phyloP scores from a whole-genome alignment of 139 green algal genomes.

The Coccomyxa sp. region DNA sequence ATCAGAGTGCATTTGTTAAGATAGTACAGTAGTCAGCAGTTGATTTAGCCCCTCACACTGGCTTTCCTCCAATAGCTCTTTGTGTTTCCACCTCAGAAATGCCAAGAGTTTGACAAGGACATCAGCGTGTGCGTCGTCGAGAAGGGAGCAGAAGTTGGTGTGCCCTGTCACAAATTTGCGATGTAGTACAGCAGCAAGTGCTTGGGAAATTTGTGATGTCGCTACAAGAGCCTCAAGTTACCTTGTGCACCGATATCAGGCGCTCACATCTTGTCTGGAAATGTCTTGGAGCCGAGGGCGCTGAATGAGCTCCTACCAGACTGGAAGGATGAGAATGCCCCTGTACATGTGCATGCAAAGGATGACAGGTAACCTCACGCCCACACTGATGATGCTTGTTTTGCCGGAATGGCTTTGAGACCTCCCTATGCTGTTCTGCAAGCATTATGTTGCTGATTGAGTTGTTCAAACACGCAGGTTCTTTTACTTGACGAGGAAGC shows the following conservation, averaged over 20 bases:
- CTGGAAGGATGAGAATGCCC: constrained; percentile 59
- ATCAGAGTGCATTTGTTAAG: no score
- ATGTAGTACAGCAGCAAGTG: no score
- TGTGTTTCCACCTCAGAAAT: constrained; percentile 39
- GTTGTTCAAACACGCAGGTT: constrained; percentile 22
- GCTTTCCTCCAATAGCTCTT: no score
- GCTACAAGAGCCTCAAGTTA: no score
- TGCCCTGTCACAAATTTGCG: background rate
- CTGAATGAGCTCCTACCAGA: constrained; percentile 84
- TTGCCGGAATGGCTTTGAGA: background rate
- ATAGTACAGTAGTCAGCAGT: background rate
- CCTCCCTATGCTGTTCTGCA: no score
- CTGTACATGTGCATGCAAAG: constrained; percentile 18
- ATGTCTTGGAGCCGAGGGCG: constrained; percentile 79
- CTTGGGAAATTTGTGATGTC: no score
- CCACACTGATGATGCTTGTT: background rate
- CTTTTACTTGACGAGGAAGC: constrained; percentile 35
- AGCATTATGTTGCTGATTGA: no score
- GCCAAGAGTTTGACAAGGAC: constrained; percentile 52
- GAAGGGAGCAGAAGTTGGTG: constrained; percentile 82
- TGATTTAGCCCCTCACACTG: no score
- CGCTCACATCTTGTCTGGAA: constrained; percentile 82
- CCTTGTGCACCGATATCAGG: constrained; percentile 29
- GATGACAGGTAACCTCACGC: constrained; percentile 21
- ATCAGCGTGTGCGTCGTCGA: constrained; percentile 89